These are phyloP conservation scores for Trametes meyenii DNA, from an alignment of 768 basidiomycete genomes.

Conservation along the genomic window DNA sequence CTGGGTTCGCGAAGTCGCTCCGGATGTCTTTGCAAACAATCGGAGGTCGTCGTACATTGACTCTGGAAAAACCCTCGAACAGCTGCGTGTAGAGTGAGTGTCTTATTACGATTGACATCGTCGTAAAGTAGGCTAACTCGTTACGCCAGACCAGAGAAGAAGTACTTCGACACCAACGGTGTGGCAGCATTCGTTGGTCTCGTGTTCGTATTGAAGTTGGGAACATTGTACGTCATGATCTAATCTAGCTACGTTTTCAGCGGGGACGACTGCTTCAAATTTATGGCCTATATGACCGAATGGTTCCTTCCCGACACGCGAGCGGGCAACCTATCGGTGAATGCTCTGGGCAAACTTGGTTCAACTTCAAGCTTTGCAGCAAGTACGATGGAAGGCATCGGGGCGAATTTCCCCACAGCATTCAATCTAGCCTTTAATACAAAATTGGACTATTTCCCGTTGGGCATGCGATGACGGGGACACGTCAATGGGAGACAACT, in stretches of 20 bases:
- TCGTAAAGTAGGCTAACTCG: background rate
- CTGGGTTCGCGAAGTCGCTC: constrained; percentile 66
- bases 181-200: constrained; percentile 72
- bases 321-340: background rate
- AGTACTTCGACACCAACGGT: constrained; percentile 68
- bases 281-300: constrained; percentile 75
- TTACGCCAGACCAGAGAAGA: constrained; percentile 53
- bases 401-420: constrained; percentile 41
- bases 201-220: constrained; percentile 46
- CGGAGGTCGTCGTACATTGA: constrained; percentile 70
- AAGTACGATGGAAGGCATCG: background rate
- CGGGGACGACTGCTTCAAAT: constrained; percentile 78
- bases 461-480: constrained; percentile 76
- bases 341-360: constrained; percentile 3
- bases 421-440: constrained; percentile 73
- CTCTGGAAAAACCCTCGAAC: constrained; percentile 58
- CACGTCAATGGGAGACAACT: constrained; percentile 72
- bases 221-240: background rate
- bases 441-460: constrained; percentile 58
- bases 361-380: background rate
- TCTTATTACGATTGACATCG: background rate
- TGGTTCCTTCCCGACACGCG: constrained; percentile 28
- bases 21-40: constrained; percentile 74
- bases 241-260: background rate
- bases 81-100: constrained; percentile 51